These are phyloP conservation scores for Xylaria intraflava DNA, from an alignment of 495 filamentous ascomycete species.

Conservation along the genomic window DNA sequence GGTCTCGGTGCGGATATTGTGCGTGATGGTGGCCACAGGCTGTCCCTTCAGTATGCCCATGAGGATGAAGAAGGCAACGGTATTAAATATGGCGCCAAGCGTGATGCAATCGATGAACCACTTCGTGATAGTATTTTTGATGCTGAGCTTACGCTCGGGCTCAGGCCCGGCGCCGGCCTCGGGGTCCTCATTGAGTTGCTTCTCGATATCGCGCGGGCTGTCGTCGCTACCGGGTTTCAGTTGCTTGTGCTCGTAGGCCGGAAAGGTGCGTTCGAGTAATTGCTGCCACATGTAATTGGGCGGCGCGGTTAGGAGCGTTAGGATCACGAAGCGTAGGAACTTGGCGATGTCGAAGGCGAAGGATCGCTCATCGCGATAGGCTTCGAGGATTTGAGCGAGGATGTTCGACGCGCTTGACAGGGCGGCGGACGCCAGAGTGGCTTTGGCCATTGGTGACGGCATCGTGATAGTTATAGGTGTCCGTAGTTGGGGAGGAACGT, in stretches of 20 bases:
- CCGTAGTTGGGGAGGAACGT: background rate
- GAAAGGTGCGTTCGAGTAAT: constrained; percentile 26
- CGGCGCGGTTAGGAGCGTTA: constrained; percentile 24
- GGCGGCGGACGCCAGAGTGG: constrained; percentile 24
- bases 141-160: constrained; percentile 20
- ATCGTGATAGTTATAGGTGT: constrained; percentile 1
- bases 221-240: background rate
- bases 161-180: constrained; percentile 9
- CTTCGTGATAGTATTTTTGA: constrained; percentile 24
- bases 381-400: constrained; percentile 26
- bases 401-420: constrained; percentile 26
- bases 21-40: constrained; percentile 10
- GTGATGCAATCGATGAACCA: constrained; percentile 33
- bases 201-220: constrained; percentile 18
- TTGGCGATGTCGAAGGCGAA: constrained; percentile 23
- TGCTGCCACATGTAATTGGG: constrained; percentile 31
- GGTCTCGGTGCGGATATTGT: constrained; percentile 24
- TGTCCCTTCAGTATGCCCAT: constrained; percentile 28
- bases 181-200: constrained; percentile 4
- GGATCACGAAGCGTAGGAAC: constrained; percentile 27
- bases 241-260: constrained; percentile 22
- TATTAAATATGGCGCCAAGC: constrained; percentile 28
- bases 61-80: constrained; percentile 27
- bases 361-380: constrained; percentile 22
- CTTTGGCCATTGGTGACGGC: constrained; percentile 27